phyloP scores from a whole-genome alignment of 768 basidiomycete species.

The Termitomyces sp. region DNA sequence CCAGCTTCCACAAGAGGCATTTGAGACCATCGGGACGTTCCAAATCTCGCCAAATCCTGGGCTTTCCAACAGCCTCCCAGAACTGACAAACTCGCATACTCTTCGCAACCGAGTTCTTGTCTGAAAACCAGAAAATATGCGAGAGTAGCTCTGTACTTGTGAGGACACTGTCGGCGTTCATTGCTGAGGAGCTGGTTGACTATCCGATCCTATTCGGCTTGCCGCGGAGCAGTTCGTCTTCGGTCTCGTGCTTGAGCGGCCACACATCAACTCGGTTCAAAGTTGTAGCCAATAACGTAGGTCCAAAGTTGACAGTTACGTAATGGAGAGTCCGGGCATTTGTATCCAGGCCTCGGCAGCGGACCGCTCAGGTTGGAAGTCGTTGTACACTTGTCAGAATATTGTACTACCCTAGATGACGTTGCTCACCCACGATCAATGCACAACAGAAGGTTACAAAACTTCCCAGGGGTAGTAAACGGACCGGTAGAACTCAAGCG shows the following conservation, averaged over 20 bases:
- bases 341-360: too few species aligned
- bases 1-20: not conserved
- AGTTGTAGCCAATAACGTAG: too few species aligned
- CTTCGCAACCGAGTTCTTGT: not conserved
- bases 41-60: not conserved
- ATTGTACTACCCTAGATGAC: too few species aligned
- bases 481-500: not conserved
- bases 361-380: too few species aligned
- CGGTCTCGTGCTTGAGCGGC: too few species aligned
- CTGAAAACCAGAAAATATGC: not conserved
- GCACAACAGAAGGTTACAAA: too few species aligned
- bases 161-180: not conserved
- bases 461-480: too few species aligned
- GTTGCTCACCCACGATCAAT: too few species aligned
- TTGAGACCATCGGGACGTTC: not conserved
- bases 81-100: not conserved
- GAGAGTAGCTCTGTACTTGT: not conserved
- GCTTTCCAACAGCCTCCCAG: not conserved
- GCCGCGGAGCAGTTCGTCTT: not conserved
- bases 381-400: too few species aligned
- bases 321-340: too few species aligned
- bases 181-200: not conserved
- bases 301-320: too few species aligned
- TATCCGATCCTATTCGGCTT: not conserved
- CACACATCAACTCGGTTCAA: too few species aligned